Conservation (phyloP, 2,329 filamentous ascomycete genomes). For the Exophiala sp. region DNA sequence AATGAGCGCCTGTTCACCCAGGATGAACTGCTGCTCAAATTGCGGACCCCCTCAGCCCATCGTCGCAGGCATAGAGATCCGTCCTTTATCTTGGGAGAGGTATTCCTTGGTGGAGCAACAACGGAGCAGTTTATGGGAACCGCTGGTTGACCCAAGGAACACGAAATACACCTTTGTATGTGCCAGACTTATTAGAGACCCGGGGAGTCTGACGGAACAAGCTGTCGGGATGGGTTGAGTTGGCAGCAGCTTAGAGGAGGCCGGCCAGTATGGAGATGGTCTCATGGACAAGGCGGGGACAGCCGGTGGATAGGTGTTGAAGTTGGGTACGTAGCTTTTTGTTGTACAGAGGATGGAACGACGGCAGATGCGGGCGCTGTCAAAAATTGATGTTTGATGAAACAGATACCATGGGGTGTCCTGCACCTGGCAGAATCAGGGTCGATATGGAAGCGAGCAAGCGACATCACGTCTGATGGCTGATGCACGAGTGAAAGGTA, state of each 20-base stretch:
- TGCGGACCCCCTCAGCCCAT: constrained; percentile 20
- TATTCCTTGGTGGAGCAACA: background rate
- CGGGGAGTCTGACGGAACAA: background rate
- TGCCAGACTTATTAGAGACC: background rate
- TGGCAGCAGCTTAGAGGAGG: background rate
- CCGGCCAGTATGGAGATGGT: background rate
- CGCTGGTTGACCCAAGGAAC: no score
- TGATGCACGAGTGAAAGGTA: no score
- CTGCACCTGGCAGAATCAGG: constrained; percentile 2
- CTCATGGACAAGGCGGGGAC: background rate
- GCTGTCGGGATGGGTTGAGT: background rate
- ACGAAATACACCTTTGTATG: no score
- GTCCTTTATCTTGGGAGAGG: background rate
- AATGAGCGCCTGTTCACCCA: constrained; percentile 23
- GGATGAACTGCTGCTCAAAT: constrained; percentile 20
- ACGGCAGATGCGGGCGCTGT: background rate
- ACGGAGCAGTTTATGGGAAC: no score
- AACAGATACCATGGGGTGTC: background rate
- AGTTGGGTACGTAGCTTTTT: background rate
- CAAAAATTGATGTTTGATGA: background rate
- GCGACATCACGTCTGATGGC: no score
- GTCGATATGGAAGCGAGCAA: constrained; percentile 1
- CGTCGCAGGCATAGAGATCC: constrained; percentile 8
- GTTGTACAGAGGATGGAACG: background rate
- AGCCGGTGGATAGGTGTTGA: background rate